Evolutionary conservation across 495 filamentous ascomycete genomes (phyloP).

Genomic region (Viridothelium virens): DNA sequence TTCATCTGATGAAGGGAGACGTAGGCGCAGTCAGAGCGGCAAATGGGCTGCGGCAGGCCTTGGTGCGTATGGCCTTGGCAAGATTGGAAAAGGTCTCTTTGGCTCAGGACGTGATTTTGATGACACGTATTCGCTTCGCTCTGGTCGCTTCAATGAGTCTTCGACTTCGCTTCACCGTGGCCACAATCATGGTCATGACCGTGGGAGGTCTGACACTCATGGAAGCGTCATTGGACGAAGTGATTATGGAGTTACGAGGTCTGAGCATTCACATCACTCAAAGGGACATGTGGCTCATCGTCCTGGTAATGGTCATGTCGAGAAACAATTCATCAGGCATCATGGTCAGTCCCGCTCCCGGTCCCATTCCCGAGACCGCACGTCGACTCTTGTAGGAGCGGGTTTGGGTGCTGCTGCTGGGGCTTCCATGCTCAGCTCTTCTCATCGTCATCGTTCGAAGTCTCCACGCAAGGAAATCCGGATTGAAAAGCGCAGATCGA

Average conservation of each 20-base stretch:
- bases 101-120: slow-evolving; percentile 47
- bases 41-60: slow-evolving; percentile 47
- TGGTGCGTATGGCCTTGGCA: slow-evolving; percentile 41
- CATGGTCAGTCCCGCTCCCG: slow-evolving; percentile 25
- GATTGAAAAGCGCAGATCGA: slow-evolving; percentile 14
- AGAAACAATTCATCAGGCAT: not conserved
- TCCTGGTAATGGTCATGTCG: not conserved
- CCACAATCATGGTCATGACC: slow-evolving; percentile 26
- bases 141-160: slow-evolving; percentile 38
- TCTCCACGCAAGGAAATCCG: slow-evolving; percentile 14
- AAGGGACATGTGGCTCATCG: slow-evolving; percentile 1
- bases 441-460: not conserved
- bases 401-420: slow-evolving; percentile 37
- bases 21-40: slow-evolving; percentile 37
- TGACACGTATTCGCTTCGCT: slow-evolving; percentile 52
- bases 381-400: slow-evolving; percentile 39
- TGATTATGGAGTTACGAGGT: not conserved
- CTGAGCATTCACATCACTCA: slow-evolving; percentile 2
- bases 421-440: slow-evolving; percentile 28
- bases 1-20: slow-evolving; percentile 47
- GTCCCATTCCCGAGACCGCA: slow-evolving; percentile 42
- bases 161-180: slow-evolving; percentile 30
- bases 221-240: slow-evolving; percentile 34
- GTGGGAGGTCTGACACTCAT: slow-evolving; percentile 35
- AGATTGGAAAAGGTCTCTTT: slow-evolving; percentile 46